These are phyloP conservation scores for Penicillium paradoxum DNA, from an alignment of 495 filamentous ascomycete genomes.

Conservation along the genomic window DNA sequence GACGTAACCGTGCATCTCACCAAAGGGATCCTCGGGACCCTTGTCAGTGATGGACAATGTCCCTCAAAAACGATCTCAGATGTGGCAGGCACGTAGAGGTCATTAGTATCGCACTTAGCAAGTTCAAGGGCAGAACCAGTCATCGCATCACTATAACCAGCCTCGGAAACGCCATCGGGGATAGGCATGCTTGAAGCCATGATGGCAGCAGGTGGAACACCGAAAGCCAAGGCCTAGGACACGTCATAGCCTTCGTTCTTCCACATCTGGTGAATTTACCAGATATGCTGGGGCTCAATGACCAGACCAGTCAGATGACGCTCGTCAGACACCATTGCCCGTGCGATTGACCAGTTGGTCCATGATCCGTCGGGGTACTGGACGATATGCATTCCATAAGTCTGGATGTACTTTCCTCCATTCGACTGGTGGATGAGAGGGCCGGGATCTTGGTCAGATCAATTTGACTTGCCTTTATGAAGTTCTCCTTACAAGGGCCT, in stretches of 20 bases:
- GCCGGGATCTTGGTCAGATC: conserved; percentile 33
- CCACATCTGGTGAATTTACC: conserved; percentile 36
- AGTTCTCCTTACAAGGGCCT: not conserved
- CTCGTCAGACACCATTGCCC: conserved; percentile 35
- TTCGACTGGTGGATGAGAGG: conserved; percentile 13
- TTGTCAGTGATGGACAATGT: conserved; percentile 19
- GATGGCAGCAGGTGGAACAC: conserved; percentile 38
- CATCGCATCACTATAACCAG: conserved; percentile 36
- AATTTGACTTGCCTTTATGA: conserved; percentile 13
- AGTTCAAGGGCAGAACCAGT: conserved; percentile 33
- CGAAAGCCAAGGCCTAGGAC: conserved; percentile 35
- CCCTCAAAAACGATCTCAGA: conserved; percentile 41
- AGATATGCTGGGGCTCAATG: conserved; percentile 30
- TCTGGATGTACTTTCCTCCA: conserved; percentile 40
- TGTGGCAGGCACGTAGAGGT: conserved; percentile 35
- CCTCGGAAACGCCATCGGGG: conserved; percentile 32
- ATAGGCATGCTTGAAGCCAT: conserved; percentile 40
- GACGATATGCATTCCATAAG: conserved; percentile 39
- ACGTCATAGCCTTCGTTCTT: conserved; percentile 32
- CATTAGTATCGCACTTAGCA: conserved; percentile 39
- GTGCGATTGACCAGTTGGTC: conserved; percentile 43
- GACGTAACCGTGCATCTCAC: no score
- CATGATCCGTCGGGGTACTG: conserved; percentile 33
- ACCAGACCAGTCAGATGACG: conserved; percentile 30
- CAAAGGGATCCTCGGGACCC: no score